A percentile compares a stretch with the other conserved stretches of the same genome.
These are phyloP conservation scores for Climacium dendroides DNA, from an alignment of 225 moss, liverwort and hornwort species.

Conservation along the genomic window DNA sequence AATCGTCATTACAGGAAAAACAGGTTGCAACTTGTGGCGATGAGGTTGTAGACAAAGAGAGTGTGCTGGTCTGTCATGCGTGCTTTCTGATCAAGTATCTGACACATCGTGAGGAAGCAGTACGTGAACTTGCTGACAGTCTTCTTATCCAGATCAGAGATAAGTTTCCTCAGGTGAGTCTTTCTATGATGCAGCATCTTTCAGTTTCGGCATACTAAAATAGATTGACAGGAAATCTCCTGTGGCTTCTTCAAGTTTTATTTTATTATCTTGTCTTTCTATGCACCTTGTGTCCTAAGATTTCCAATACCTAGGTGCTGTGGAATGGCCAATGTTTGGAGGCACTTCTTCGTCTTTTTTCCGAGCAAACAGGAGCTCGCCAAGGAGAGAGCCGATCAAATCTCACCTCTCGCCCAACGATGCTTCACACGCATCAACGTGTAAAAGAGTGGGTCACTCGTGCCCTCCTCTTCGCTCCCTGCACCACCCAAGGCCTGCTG, in stretches of 20 bases:
- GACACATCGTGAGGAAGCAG: conserved; percentile 49
- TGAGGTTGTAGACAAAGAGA: conserved; percentile 54
- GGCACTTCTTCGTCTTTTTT: conserved; percentile 46
- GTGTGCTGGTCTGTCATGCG: conserved; percentile 49
- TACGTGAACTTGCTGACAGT: conserved; percentile 63
- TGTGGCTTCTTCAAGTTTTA: neutral
- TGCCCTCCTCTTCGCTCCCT: conserved; percentile 57
- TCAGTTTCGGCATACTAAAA: neutral
- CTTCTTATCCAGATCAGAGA: conserved; percentile 59
- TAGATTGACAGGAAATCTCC: neutral
- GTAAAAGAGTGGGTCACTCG: conserved; percentile 69
- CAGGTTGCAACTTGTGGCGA: conserved; percentile 41
- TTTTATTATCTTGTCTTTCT: neutral
- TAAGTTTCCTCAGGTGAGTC: conserved; percentile 50
- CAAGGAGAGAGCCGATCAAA: conserved; percentile 29
- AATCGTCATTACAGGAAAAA: conserved; percentile 15
- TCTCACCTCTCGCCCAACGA: conserved; percentile 13
- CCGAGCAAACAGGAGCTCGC: conserved; percentile 31
- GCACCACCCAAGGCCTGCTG: conserved; percentile 78
- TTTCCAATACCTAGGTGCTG: conserved; percentile 36
- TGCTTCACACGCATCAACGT: conserved; percentile 31
- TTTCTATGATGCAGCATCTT: neutral
- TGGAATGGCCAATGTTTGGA: conserved; percentile 69
- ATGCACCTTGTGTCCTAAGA: neutral
- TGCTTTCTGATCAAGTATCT: conserved; percentile 54